phyloP scores from a whole-genome alignment of 2,329 filamentous ascomycete species.

The Cladobotryum protrusum region DNA sequence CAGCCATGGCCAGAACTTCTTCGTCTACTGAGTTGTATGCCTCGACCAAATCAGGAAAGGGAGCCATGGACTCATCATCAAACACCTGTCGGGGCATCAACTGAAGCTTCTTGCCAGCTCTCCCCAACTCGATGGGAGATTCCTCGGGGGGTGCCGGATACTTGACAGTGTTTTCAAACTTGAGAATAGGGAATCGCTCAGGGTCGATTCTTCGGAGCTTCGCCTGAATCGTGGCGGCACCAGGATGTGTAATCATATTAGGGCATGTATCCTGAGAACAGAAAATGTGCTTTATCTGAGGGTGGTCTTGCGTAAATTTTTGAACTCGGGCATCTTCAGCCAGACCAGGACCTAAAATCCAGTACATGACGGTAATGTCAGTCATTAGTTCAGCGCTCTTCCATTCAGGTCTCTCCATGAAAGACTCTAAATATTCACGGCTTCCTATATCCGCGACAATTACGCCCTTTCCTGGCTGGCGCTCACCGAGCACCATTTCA shows the following conservation, averaged over 20 bases:
- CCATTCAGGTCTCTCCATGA: conserved; percentile 71
- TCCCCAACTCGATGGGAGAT: conserved; percentile 32
- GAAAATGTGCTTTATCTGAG: conserved; percentile 65
- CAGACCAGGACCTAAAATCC: conserved; percentile 71
- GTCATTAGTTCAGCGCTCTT: conserved; percentile 56
- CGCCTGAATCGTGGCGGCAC: conserved; percentile 58
- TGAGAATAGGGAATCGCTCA: conserved; percentile 64
- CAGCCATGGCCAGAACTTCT: conserved; percentile 47
- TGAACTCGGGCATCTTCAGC: conserved; percentile 55
- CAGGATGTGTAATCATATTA: conserved; percentile 67
- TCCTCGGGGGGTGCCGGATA: conserved; percentile 18
- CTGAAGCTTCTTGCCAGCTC: conserved; percentile 38
- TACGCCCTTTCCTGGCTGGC: conserved; percentile 63
- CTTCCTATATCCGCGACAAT: conserved; percentile 76
- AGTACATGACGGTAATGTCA: conserved; percentile 64
- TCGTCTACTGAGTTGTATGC: conserved; percentile 35
- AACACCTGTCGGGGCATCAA: conserved; percentile 43
- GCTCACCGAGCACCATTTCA: conserved; percentile 74
- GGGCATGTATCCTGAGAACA: conserved; percentile 68
- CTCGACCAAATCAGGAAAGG: conserved; percentile 40
- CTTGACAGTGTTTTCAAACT: conserved; percentile 49
- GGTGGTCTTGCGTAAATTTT: conserved; percentile 60
- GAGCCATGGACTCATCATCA: conserved; percentile 40
- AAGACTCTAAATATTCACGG: conserved; percentile 58
- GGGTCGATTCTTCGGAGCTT: conserved; percentile 68